A percentile compares a stretch with the other conserved stretches of the same genome.
These are phyloP conservation scores for Oryza punctata DNA, from an alignment of 176 grass and related monocot species.

Conservation along the genomic window DNA sequence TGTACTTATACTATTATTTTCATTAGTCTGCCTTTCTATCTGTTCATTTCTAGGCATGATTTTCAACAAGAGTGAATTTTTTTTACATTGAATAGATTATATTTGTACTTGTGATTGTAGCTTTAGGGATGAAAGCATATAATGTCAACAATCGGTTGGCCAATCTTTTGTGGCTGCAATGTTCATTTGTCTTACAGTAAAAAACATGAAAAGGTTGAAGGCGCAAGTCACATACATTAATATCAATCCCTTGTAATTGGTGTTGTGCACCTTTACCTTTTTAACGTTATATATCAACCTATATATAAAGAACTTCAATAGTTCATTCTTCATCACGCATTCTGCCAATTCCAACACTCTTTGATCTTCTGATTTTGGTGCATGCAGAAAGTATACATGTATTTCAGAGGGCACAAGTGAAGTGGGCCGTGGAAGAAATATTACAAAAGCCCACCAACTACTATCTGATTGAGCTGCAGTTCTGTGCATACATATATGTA, in stretches of 20 bases:
- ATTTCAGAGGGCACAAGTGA: constrained; percentile 92
- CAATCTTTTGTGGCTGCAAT: constrained; percentile 22
- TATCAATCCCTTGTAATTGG: not conserved
- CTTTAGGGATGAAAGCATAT: not conserved
- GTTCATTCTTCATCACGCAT: not conserved
- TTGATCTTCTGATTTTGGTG: constrained; percentile 35
- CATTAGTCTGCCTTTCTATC: not conserved
- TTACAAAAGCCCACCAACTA: not conserved
- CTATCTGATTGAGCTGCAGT: constrained; percentile 11
- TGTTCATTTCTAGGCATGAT: constrained; percentile 4
- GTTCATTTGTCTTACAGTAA: constrained; percentile 4
- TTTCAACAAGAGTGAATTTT: constrained; percentile 22
- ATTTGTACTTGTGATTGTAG: not conserved
- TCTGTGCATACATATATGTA: constrained; percentile 47
- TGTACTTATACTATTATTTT: constrained; percentile 12
- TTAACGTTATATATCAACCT: not conserved
- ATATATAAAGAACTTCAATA: constrained; percentile 12
- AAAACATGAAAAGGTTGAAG: not conserved
- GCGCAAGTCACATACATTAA: constrained; percentile 11
- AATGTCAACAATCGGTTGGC: not conserved
- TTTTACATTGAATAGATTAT: constrained; percentile 12
- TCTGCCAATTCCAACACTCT: not conserved
- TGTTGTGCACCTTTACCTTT: not conserved
- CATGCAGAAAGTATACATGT: constrained; percentile 88
- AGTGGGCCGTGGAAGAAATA: constrained; percentile 17